Conservation (phyloP, 2,329 filamentous ascomycete genomes). For the Ophiosphaerella narmari region DNA sequence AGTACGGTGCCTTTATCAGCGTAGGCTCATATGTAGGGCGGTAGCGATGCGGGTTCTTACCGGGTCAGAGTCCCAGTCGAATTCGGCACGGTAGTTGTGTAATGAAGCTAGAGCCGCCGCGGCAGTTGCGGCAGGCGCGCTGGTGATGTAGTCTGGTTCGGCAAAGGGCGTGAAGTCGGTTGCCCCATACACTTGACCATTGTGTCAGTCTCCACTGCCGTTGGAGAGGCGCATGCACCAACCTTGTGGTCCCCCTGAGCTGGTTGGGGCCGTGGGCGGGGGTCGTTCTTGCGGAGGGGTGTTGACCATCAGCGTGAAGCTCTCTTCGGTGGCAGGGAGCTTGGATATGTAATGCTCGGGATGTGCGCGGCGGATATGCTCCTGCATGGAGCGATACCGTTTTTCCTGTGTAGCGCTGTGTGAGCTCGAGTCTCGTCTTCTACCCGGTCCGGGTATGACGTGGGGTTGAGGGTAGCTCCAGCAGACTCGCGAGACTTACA, state of each 20-base stretch:
- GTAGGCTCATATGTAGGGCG: slow-evolving; percentile 5
- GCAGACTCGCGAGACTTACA: slow-evolving; percentile 66
- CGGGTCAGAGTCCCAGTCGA: slow-evolving; percentile 46
- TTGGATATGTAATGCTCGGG: slow-evolving; percentile 97
- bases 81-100: slow-evolving; percentile 77
- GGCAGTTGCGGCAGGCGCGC: slow-evolving; percentile 73
- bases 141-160: slow-evolving; percentile 67
- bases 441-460: slow-evolving; percentile 21
- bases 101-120: slow-evolving; percentile 87
- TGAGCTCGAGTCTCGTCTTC: slow-evolving; percentile 1
- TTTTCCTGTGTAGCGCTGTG: slow-evolving; percentile 69
- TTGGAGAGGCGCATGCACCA: slow-evolving; percentile 34
- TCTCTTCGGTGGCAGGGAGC: slow-evolving; percentile 93
- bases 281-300: slow-evolving; percentile 78
- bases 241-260: slow-evolving; percentile 43
- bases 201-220: slow-evolving; percentile 42
- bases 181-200: slow-evolving; percentile 51
- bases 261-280: slow-evolving; percentile 53
- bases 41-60: slow-evolving; percentile 27
- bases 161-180: slow-evolving; percentile 69
- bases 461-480: slow-evolving; percentile 13
- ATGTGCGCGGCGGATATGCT: slow-evolving; percentile 96
- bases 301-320: slow-evolving; percentile 95
- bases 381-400: slow-evolving; percentile 97
- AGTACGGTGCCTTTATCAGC: slow-evolving; percentile 28